A percentile compares a stretch with the other conserved stretches of the same genome.
Conservation (phyloP, 2,329 filamentous ascomycete genomes). For the Eutypa lata region DNA sequence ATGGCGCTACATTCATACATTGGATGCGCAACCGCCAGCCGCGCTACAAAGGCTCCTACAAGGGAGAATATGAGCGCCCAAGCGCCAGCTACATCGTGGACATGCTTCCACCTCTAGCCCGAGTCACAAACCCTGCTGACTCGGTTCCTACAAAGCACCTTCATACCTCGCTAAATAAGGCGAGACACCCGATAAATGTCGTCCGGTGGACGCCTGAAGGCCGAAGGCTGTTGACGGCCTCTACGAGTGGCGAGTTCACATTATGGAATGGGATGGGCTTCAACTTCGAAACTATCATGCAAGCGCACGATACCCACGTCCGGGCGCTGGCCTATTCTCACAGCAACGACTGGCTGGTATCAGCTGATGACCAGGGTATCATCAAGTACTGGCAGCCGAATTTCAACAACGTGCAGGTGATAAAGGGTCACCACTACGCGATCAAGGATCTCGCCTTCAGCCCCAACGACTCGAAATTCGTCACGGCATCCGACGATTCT, state of each 20-base stretch:
- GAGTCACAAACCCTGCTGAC: slow-evolving; percentile 72
- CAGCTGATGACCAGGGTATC: slow-evolving; percentile 88
- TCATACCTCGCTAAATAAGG: slow-evolving; percentile 97
- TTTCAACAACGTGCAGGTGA: slow-evolving; percentile 96
- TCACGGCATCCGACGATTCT: slow-evolving; percentile 92
- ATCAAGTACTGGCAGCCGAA: slow-evolving; percentile 99
- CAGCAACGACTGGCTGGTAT: slow-evolving; percentile 95
- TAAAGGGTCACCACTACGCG: slow-evolving; percentile 85
- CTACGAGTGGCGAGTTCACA: slow-evolving; percentile 96
- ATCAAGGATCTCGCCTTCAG: slow-evolving; percentile 91
- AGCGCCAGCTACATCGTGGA: slow-evolving; percentile 88
- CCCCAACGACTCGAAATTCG: slow-evolving; percentile 91
- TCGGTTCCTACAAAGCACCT: slow-evolving; percentile 92
- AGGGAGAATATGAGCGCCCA: slow-evolving; percentile 77
- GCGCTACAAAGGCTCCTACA: slow-evolving; percentile 68
- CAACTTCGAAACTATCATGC: slow-evolving; percentile 99
- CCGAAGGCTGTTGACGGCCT: slow-evolving; percentile 83
- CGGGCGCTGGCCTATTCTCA: slow-evolving; percentile 84
- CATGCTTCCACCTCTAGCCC: slow-evolving; percentile 82
- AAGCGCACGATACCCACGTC: slow-evolving; percentile 88
- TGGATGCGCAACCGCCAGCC: slow-evolving; percentile 85
- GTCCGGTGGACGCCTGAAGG: slow-evolving; percentile 98
- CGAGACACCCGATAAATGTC: slow-evolving; percentile 95
- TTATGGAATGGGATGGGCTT: slow-evolving; percentile 98
- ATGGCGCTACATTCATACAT: slow-evolving; percentile 83